Conservation (phyloP, 345 rosid species). For the Sisymbrium altissimum region DNA sequence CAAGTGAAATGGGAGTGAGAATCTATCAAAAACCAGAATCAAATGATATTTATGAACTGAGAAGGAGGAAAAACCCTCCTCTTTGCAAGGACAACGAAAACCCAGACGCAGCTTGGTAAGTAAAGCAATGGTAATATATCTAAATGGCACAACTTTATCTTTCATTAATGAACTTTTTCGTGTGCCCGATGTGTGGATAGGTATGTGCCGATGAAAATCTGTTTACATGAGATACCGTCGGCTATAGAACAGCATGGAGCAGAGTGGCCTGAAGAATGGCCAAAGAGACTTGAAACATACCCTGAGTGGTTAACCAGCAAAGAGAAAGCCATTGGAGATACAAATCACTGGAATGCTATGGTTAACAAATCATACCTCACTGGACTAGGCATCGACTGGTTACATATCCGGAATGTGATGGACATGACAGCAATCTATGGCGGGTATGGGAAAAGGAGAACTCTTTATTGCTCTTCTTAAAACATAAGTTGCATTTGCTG, state of each 20-base stretch:
- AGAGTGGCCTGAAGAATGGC: constrained; percentile 99
- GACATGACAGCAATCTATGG: constrained; percentile 97
- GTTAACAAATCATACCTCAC: constrained; percentile 74
- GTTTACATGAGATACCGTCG: constrained; percentile 75
- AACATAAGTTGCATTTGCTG: background rate
- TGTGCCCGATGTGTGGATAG: constrained; percentile 33
- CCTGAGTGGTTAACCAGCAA: constrained; percentile 85
- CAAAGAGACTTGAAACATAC: constrained; percentile 84
- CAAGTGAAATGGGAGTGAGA: constrained; percentile 80
- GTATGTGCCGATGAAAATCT: constrained; percentile 75
- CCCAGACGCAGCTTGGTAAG: constrained; percentile 95
- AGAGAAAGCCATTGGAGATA: constrained; percentile 55
- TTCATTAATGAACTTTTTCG: background rate
- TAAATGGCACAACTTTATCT: background rate
- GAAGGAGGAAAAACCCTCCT: constrained; percentile 81
- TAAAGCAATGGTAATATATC: background rate
- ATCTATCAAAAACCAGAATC: constrained; percentile 94
- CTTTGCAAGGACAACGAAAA: constrained; percentile 86
- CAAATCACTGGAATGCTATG: constrained; percentile 76
- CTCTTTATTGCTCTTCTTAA: background rate
- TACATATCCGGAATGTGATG: constrained; percentile 70
- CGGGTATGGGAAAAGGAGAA: constrained; percentile 55
- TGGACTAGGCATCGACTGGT: constrained; percentile 90
- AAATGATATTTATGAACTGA: constrained; percentile 72
- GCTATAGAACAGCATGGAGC: constrained; percentile 87